Conservation (phyloP, 1,284 basidiomycete species). For the Anthracocystis panici-leucophaei region DNA sequence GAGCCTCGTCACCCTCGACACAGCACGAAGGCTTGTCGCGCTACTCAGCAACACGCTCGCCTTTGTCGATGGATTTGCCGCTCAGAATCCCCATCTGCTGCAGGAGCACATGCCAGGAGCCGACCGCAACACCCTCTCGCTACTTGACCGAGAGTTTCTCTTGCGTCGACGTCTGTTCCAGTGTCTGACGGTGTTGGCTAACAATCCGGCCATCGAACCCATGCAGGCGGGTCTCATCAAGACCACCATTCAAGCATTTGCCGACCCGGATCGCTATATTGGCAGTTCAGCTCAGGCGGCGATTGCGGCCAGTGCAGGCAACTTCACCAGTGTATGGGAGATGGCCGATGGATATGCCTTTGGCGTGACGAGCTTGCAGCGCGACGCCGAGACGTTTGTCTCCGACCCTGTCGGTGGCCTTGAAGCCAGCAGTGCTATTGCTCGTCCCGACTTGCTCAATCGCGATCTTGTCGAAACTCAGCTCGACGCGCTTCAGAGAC, state of each 20-base stretch:
- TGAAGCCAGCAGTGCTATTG: slow-evolving; percentile 27
- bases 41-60: slow-evolving; percentile 89
- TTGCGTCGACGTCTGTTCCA: slow-evolving; percentile 87
- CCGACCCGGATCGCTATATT: slow-evolving; percentile 77
- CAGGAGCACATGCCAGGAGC: slow-evolving; percentile 59
- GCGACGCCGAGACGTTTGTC: slow-evolving; percentile 63
- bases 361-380: slow-evolving; percentile 82
- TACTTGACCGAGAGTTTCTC: slow-evolving; percentile 84
- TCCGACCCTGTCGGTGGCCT: slow-evolving; percentile 44
- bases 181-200: slow-evolving; percentile 86
- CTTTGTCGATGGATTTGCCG: slow-evolving; percentile 79
- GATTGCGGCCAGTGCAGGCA: slow-evolving; percentile 86
- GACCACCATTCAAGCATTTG: slow-evolving; percentile 84
- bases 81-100: slow-evolving; percentile 67
- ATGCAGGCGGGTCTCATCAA: slow-evolving; percentile 85
- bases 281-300: slow-evolving; percentile 91
- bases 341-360: slow-evolving; percentile 89
- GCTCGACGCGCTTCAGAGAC: slow-evolving; percentile 80
- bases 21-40: slow-evolving; percentile 85
- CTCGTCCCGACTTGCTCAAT: slow-evolving; percentile 76
- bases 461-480: slow-evolving; percentile 81
- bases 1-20: slow-evolving; percentile 86
- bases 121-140: slow-evolving; percentile 72
- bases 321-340: slow-evolving; percentile 88
- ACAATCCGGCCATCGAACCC: slow-evolving; percentile 81